Evolutionary conservation across 768 basidiomycete genomes (phyloP), one percentile per base, ranked within the genome.

Genomic region (Tricholomella constricta): DNA sequence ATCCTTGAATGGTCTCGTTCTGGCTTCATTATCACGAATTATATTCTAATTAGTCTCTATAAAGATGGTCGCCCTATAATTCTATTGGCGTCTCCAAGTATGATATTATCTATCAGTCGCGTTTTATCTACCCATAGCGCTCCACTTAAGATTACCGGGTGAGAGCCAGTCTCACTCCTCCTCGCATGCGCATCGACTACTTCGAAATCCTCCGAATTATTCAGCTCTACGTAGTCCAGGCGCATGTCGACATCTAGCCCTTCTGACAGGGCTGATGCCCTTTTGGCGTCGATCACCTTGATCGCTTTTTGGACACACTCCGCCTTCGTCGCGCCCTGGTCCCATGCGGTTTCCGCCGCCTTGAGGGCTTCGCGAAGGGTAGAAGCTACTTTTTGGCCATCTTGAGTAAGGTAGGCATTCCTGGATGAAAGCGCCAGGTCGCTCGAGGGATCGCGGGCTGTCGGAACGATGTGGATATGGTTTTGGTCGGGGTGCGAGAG

Each of bases 51-150:
- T n/a, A n/a, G n/a, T n/a, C n/a, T n/a, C n/a, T n/a, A n/a, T n/a
- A 14, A 5, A 31, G 32, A 53, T 31, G 42, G 51, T 60, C 62
- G 70, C 43, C 56, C 62, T 36, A 81, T 48, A 48, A 80, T 71
- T 19, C 57, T 66, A 38, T 56, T 64, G 8, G 62, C 55, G 59
- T 82, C 74, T 8, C 85, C 93, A 1, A 97, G 68, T 37, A 97
- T 73, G 46, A 97, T 69, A 66, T 98, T 99, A 70, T 99, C 96
- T 37, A 99, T 98, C 60, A 99, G 68, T 58, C 95, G 79, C 35
- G 94, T 98, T 65, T 78, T 80, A 35, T 91, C 92, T 2, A 95
- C 81, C 81, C 88, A 89, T 56, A 95, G 63, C 25, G 92, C 94
- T 2, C 93, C 94, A 55, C 93, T 96, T 45, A 98, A 61, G 19